A percentile compares a stretch with the other conserved stretches of the same genome.
phyloP scores from a whole-genome alignment of 1,284 basidiomycete genomes.

The Porodaedalea pini region DNA sequence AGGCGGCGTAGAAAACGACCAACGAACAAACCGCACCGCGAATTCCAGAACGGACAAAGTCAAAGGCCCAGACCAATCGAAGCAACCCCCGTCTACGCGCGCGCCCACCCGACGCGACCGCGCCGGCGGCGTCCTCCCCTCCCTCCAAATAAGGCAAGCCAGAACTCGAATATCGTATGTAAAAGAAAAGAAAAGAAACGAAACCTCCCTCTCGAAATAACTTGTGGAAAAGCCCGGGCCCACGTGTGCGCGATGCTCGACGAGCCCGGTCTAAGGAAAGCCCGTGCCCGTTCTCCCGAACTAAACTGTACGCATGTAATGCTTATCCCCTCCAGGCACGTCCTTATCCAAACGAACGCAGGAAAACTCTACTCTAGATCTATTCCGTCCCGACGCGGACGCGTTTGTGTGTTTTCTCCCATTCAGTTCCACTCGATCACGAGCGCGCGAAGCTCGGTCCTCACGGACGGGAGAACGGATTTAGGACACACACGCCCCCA shows the following conservation, averaged over 20 bases:
- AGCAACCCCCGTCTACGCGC: constrained; percentile 1
- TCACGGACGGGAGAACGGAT: constrained; percentile 4
- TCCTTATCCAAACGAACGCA: background rate
- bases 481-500: background rate
- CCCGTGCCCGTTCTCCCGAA: background rate
- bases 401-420: no score
- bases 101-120: no score
- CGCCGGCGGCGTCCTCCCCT: no score
- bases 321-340: background rate
- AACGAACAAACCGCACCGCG: background rate
- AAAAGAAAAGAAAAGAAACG: background rate
- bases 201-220: no score
- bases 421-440: no score
- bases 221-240: background rate
- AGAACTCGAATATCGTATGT: background rate
- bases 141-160: background rate
- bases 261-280: background rate
- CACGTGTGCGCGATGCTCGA: constrained; percentile 2
- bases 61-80: background rate
- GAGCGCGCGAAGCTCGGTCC: no score
- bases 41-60: background rate
- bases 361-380: background rate
- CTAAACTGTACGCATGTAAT: background rate
- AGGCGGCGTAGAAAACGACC: no score
- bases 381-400: background rate